Percentiles rank a stretch among this genome's conserved stretches.
These are phyloP conservation scores for Dalbergia cochinchinensis DNA, from an alignment of 306 rosid genomes.

Conservation along the genomic window DNA sequence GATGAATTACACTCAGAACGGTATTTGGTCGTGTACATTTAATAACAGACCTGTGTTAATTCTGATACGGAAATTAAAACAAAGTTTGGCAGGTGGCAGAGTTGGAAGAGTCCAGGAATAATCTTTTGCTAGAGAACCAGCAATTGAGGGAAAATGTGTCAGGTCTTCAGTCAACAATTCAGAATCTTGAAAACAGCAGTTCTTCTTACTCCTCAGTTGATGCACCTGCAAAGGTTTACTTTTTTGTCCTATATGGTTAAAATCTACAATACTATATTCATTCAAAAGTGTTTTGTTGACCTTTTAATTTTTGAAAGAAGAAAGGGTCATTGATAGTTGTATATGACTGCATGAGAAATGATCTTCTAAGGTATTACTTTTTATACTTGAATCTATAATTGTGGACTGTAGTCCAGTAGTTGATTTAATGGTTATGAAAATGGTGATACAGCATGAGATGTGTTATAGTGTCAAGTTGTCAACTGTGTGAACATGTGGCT, in stretches of 20 bases:
- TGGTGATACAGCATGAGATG: slow-evolving; percentile 27
- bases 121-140: slow-evolving; percentile 71
- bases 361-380: slow-evolving; percentile 14
- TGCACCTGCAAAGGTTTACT: slow-evolving; percentile 68
- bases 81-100: slow-evolving; percentile 92
- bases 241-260: slow-evolving; percentile 37
- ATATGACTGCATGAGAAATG: not conserved
- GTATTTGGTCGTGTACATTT: slow-evolving; percentile 46
- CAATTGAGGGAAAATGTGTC: slow-evolving; percentile 66
- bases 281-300: not conserved
- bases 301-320: slow-evolving; percentile 1
- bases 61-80: slow-evolving; percentile 88
- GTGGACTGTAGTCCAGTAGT: slow-evolving; percentile 5
- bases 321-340: slow-evolving; percentile 21
- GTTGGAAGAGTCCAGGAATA: slow-evolving; percentile 72
- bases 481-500: slow-evolving; percentile 21
- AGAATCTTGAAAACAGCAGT: slow-evolving; percentile 59
- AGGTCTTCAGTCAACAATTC: slow-evolving; percentile 67
- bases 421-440: slow-evolving; percentile 13
- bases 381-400: slow-evolving; percentile 1
- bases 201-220: slow-evolving; percentile 55
- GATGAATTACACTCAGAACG: slow-evolving; percentile 36
- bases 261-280: slow-evolving; percentile 11
- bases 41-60: slow-evolving; percentile 53
- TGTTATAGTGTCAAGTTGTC: slow-evolving; percentile 23